phyloP scores from a whole-genome alignment of 1,284 basidiomycete species.

The Stygiomarasmius scandens region DNA sequence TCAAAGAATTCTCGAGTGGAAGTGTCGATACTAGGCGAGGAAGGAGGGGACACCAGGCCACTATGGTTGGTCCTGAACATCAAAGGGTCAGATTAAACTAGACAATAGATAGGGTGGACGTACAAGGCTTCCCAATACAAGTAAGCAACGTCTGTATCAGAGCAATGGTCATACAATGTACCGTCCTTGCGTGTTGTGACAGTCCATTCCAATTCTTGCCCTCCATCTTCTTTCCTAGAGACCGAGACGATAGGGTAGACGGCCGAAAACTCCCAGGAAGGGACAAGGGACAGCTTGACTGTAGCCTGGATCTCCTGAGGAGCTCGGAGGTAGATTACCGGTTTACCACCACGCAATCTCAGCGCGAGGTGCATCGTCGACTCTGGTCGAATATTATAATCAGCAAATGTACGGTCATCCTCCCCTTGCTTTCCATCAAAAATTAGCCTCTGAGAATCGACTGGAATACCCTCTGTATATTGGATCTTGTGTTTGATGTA shows the following conservation, averaged over 20 bases:
- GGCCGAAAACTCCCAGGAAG: slow-evolving; percentile 33
- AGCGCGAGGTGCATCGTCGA: background rate
- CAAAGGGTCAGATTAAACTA: background rate
- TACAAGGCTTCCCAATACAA: slow-evolving; percentile 38
- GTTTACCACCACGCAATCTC: slow-evolving; percentile 22
- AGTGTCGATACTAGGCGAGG: slow-evolving; percentile 2
- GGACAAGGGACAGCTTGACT: slow-evolving; percentile 28
- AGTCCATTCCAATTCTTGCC: slow-evolving; percentile 27
- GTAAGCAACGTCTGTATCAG: slow-evolving; percentile 32
- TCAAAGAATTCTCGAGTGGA: background rate
- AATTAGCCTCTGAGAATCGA: slow-evolving; percentile 80
- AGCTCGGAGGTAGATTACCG: slow-evolving; percentile 36
- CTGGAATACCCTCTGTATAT: slow-evolving; percentile 82
- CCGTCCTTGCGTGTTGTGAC: slow-evolving; percentile 28
- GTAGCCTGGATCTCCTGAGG: slow-evolving; percentile 24
- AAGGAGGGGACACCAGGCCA: slow-evolving; percentile 12
- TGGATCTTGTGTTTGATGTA: slow-evolving; percentile 85
- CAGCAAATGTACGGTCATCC: slow-evolving; percentile 82
- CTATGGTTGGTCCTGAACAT: slow-evolving; percentile 10
- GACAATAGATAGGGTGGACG: slow-evolving; percentile 9
- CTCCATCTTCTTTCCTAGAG: slow-evolving; percentile 11
- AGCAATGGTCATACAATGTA: slow-evolving; percentile 25
- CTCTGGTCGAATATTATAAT: slow-evolving; percentile 27
- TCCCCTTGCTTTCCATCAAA: slow-evolving; percentile 88
- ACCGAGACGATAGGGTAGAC: slow-evolving; percentile 33